Evolutionary conservation across 495 filamentous ascomycete genomes (phyloP).

Genomic region (Neurospora sp.): DNA sequence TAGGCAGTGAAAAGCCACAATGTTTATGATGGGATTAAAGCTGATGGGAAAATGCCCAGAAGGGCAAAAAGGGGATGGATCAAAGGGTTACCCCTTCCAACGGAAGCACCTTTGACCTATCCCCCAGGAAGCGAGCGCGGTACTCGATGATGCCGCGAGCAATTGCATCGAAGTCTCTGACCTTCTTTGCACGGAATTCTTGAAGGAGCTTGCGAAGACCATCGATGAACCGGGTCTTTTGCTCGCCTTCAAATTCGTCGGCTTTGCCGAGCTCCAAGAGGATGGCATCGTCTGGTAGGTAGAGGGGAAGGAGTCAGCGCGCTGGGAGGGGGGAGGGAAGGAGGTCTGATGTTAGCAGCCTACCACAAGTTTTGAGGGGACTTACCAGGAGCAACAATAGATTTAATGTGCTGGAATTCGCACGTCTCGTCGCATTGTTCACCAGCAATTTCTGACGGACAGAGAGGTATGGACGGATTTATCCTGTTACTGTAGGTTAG

Average conservation of each 20-base stretch:
- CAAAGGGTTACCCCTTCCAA: slow-evolving; percentile 27
- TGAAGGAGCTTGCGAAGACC: slow-evolving; percentile 70
- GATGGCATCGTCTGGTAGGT: slow-evolving; percentile 68
- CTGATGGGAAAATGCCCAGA: not conserved
- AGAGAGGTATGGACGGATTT: slow-evolving; percentile 60
- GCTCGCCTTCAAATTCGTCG: slow-evolving; percentile 60
- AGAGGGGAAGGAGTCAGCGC: slow-evolving; percentile 50
- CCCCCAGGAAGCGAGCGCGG: slow-evolving; percentile 48
- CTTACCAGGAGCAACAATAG: slow-evolving; percentile 75
- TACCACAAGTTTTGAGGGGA: slow-evolving; percentile 20
- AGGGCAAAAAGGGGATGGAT: slow-evolving; percentile 2
- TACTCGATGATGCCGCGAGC: slow-evolving; percentile 74
- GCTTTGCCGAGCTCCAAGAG: slow-evolving; percentile 71
- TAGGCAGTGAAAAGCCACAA: not conserved
- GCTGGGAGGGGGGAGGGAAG: slow-evolving; percentile 21
- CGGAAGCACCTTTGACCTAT: slow-evolving; percentile 41
- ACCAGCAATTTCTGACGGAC: slow-evolving; percentile 60
- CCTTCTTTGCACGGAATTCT: slow-evolving; percentile 60
- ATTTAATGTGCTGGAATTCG: slow-evolving; percentile 69
- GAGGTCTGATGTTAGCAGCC: slow-evolving; percentile 24
- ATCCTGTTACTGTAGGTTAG: slow-evolving; percentile 89
- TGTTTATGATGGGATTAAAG: not conserved
- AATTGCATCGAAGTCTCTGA: slow-evolving; percentile 73
- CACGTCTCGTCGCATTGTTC: slow-evolving; percentile 72
- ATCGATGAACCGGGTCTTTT: slow-evolving; percentile 59